phyloP scores from a whole-genome alignment of 306 rosid species.

The Abrus pulchellus region DNA sequence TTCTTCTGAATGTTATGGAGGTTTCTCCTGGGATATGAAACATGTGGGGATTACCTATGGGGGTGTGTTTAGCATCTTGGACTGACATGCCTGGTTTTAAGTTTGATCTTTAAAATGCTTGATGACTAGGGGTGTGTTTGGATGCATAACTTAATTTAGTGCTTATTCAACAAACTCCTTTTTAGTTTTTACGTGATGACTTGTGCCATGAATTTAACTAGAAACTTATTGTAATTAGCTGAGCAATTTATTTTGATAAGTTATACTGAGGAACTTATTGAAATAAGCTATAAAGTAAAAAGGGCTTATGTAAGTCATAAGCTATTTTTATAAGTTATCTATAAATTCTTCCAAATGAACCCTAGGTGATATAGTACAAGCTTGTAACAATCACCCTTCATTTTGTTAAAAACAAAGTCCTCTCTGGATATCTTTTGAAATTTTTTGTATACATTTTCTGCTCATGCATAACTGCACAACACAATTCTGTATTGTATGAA shows the following conservation, averaged over 20 bases:
- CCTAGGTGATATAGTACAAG: neutral
- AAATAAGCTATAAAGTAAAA: too few relatives aligned
- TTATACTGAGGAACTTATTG: too few relatives aligned
- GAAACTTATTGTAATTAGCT: too few relatives aligned
- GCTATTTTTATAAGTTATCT: too few relatives aligned
- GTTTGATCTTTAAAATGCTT: constrained; percentile 2
- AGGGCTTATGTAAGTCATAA: too few relatives aligned
- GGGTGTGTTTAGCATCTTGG: constrained; percentile 33
- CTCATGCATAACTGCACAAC: neutral
- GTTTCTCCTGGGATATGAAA: constrained; percentile 33
- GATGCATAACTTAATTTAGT: too few relatives aligned
- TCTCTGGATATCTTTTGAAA: neutral
- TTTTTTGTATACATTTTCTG: neutral
- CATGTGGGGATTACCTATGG: constrained; percentile 23
- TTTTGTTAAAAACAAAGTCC: neutral
- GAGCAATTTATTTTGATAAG: too few relatives aligned
- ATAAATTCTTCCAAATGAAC: too few relatives aligned
- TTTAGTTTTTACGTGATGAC: too few relatives aligned
- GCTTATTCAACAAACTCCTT: too few relatives aligned
- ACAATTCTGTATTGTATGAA: neutral
- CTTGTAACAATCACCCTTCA: constrained; percentile 1
- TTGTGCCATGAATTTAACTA: too few relatives aligned
- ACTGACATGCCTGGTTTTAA: neutral
- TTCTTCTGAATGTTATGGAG: constrained; percentile 32
- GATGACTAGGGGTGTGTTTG: neutral